phyloP scores from a whole-genome alignment of 306 rosid genomes.

The Ormosia semicastrata region DNA sequence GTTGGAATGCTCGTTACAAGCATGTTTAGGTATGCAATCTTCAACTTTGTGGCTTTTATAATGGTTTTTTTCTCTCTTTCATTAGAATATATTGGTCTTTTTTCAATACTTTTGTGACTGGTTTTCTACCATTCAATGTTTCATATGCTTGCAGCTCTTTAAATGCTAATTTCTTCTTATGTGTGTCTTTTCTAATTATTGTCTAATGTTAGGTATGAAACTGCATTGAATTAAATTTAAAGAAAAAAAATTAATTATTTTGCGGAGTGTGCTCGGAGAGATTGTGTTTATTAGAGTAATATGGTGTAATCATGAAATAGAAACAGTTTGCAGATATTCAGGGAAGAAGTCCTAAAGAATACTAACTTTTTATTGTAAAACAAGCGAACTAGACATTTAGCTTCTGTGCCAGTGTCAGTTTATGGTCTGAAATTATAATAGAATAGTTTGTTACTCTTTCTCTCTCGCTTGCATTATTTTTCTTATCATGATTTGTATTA shows the following conservation, averaged over 20 bases:
- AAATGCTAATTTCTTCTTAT: neutral
- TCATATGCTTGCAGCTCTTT: neutral
- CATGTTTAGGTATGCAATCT: conserved; percentile 82
- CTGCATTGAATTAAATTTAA: neutral
- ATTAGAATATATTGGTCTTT: neutral
- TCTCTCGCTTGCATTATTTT: neutral
- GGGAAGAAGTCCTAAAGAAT: conserved; percentile 11
- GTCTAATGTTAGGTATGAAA: neutral
- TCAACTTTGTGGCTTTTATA: conserved; percentile 17
- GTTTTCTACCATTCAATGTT: conserved; percentile 9
- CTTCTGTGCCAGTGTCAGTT: neutral
- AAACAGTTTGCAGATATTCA: neutral
- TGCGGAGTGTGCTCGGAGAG: neutral
- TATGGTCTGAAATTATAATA: neutral
- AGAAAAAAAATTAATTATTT: neutral
- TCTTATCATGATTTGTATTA: conserved; percentile 25
- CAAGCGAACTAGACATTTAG: neutral
- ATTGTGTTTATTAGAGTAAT: neutral
- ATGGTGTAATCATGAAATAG: conserved; percentile 14
- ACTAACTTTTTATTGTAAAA: neutral
- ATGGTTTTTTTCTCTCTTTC: neutral
- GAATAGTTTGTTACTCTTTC: neutral
- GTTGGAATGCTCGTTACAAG: conserved; percentile 98
- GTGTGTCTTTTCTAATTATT: neutral
- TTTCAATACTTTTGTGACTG: conserved; percentile 3